Percentiles rank a stretch among this genome's conserved stretches.
These are phyloP conservation scores for Aureobasidium zeae DNA, from an alignment of 2,329 filamentous ascomycete genomes.

Conservation along the genomic window DNA sequence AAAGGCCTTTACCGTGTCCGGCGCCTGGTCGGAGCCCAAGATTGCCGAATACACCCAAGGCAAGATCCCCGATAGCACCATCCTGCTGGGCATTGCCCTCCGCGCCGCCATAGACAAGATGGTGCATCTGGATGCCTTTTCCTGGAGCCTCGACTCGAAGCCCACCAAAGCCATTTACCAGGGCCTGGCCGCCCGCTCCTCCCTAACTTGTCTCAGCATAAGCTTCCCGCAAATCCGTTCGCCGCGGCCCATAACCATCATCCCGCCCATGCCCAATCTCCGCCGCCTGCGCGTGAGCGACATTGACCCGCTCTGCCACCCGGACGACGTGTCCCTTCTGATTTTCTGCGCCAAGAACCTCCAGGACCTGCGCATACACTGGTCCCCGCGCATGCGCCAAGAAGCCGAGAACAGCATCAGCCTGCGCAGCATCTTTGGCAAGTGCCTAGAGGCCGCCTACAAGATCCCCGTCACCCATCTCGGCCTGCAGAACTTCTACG, in stretches of 20 bases:
- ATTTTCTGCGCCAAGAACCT: conserved; percentile 46
- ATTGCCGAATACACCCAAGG: conserved; percentile 50
- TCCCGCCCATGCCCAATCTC: conserved; percentile 50
- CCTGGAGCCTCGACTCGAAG: conserved; percentile 54
- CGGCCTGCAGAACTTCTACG: conserved; percentile 50
- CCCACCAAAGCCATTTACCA: conserved; percentile 50
- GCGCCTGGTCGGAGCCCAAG: conserved; percentile 50
- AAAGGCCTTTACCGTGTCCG: conserved; percentile 42
- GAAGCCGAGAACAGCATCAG: conserved; percentile 49
- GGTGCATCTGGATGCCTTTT: conserved; percentile 45
- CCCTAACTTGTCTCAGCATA: conserved; percentile 46
- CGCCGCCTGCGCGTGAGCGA: conserved; percentile 46
- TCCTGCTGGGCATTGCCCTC: conserved; percentile 53
- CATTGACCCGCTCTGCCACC: conserved; percentile 55
- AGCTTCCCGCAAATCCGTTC: conserved; percentile 48
- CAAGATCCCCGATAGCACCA: conserved; percentile 52
- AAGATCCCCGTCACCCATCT: conserved; percentile 42
- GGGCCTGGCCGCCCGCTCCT: conserved; percentile 42
- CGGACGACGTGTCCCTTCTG: conserved; percentile 51
- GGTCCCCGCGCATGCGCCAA: conserved; percentile 52
- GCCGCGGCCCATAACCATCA: conserved; percentile 47
- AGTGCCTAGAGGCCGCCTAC: conserved; percentile 40
- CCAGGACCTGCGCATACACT: conserved; percentile 48
- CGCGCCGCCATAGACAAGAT: conserved; percentile 52
- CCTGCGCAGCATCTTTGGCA: conserved; percentile 48